Percentiles rank a stretch among this genome's conserved stretches.
Evolutionary conservation across 2,329 filamentous ascomycete genomes (phyloP).

Genomic region (Pleochaeta shiraiana): DNA sequence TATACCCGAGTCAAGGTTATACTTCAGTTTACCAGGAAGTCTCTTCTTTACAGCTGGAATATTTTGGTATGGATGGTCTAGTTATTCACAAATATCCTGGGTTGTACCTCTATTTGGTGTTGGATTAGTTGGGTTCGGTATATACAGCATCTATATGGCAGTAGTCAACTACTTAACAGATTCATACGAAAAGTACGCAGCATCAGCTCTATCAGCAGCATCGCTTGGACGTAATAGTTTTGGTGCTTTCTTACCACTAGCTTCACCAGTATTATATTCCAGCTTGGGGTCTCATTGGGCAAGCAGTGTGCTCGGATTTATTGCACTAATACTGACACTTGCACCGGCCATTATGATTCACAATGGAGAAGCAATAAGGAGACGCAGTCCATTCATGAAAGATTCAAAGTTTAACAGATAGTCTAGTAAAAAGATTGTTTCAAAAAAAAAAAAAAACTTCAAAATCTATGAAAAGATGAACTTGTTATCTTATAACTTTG

Average conservation of each 20-base stretch:
- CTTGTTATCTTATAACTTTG: no score
- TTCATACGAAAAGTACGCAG: constrained; percentile 31
- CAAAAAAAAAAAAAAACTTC: no score
- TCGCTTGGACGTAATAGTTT: constrained; percentile 22
- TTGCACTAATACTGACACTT: constrained; percentile 15
- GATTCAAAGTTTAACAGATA: constrained; percentile 10
- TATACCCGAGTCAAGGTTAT: constrained; percentile 21
- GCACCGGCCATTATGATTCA: constrained; percentile 21
- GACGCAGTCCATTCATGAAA: constrained; percentile 20
- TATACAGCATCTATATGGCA: constrained; percentile 33
- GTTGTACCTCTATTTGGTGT: constrained; percentile 31
- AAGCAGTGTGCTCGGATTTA: constrained; percentile 22
- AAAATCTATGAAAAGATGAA: no score
- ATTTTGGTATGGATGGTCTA: constrained; percentile 26
- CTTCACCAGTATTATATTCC: constrained; percentile 15
- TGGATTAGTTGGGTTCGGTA: constrained; percentile 13
- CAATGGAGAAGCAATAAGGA: constrained; percentile 22
- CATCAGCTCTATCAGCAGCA: constrained; percentile 32
- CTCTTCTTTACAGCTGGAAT: constrained; percentile 26
- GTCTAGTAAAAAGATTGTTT: no score
- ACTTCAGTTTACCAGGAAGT: constrained; percentile 22
- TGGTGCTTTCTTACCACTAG: constrained; percentile 24
- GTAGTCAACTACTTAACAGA: constrained; percentile 36
- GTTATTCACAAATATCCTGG: constrained; percentile 19
- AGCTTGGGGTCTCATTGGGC: constrained; percentile 24